Base-by-base conservation (phyloP, 495 filamentous ascomycete genomes). In the Neurospora sp. region DNA sequence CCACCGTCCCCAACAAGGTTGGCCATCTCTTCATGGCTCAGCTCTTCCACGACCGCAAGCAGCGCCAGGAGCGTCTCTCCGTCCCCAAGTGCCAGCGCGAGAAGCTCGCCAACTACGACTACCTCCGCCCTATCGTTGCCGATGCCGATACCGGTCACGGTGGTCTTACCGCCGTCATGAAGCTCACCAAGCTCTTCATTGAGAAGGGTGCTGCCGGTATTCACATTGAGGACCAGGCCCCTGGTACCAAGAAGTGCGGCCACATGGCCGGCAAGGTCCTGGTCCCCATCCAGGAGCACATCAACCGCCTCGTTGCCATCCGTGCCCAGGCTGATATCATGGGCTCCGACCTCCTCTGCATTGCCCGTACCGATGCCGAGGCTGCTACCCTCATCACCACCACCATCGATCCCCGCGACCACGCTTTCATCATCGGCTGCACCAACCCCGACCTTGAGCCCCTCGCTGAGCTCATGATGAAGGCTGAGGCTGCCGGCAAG, bases 241-340 rank as follows among this genome's bases (percentile, higher is more conserved):
- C 96, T 2, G 96, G 96, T 48, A 99, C 96, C 44, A 99, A 99
- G 89, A 99, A 99, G 86, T 99, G 96, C 80, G 96, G 96, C 72
- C 96, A 99, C 84, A 99, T 99, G 96, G 96, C 96, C 75, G 96
- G 96, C 77, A 99, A 99, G 86, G 96, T 99, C 39, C 88, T 99
- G 69, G 96, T 99, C 70, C 96, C 96, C 44, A 97, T 98, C 82
- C 92, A 89, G 84, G 96, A 99, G 84, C 96, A 99, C 85, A 97
- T 98, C 87, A 99, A 98, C 86, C 92, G 96, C 37, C 88, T 99
- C 23, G 94, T 99, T 41, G 94, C 96, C 76, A 98, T 99, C 82
- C 90, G 96, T 74, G 96, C 96, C 10, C 96, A 99, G 83, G 95
- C 96, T 73, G 96, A 99, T 79, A 99, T 99, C 81, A 98, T 98